Percentiles rank a stretch among this genome's conserved stretches.
Conservation (phyloP, 306 rosid species). For the Trifolium repens region DNA sequence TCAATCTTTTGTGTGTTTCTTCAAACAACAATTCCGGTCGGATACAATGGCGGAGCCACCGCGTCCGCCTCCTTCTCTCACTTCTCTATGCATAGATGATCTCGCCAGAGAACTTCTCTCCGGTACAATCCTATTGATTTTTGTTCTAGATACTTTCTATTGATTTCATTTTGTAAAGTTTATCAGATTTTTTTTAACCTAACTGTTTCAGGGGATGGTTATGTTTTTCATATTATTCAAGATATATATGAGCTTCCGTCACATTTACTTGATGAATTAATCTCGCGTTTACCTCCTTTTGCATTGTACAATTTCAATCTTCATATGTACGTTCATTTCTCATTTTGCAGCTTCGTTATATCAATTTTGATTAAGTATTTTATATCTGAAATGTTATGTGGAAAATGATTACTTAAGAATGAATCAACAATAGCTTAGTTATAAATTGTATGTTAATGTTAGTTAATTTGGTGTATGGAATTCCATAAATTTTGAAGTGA, state of each 20-base stretch:
- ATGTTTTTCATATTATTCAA: slow-evolving; percentile 39
- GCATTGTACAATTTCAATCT: slow-evolving; percentile 55
- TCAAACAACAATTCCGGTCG: neutral
- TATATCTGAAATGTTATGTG: neutral
- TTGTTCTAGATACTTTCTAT: neutral
- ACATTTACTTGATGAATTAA: slow-evolving; percentile 55
- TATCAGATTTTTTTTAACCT: slow-evolving; percentile 26
- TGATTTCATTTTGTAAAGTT: neutral
- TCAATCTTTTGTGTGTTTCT: neutral
- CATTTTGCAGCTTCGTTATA: no score
- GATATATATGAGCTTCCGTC: slow-evolving; percentile 54
- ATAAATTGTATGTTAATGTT: neutral
- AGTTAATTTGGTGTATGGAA: no score
- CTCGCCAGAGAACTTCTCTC: slow-evolving; percentile 49
- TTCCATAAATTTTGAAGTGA: neutral
- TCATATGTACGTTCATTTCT: slow-evolving; percentile 50
- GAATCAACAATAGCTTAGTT: neutral
- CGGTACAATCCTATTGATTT: slow-evolving; percentile 22
- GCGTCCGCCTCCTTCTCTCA: slow-evolving; percentile 54
- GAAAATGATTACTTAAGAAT: neutral
- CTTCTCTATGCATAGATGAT: slow-evolving; percentile 57
- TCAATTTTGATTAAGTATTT: neutral
- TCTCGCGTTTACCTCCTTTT: slow-evolving; percentile 59
- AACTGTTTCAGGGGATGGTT: slow-evolving; percentile 56
- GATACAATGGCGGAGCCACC: slow-evolving; percentile 42